Percentiles rank a stretch among this genome's conserved stretches.
These are phyloP conservation scores for Bruguiera hainesii DNA, from an alignment of 441 rosid species.

Conservation along the genomic window DNA sequence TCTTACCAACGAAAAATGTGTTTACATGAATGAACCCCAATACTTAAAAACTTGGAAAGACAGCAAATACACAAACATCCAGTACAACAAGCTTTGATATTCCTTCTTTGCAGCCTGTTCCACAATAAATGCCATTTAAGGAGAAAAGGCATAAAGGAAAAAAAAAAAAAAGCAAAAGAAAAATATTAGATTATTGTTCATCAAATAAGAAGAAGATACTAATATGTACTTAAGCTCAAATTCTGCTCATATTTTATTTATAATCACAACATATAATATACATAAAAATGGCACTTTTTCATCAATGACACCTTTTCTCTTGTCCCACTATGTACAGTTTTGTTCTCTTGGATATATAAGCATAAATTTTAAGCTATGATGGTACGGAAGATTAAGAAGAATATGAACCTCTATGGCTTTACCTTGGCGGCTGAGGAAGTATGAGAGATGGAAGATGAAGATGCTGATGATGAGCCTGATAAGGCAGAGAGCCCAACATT, in stretches of 20 bases:
- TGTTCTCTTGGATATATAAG: neutral
- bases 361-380: neutral
- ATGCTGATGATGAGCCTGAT: constrained; percentile 42
- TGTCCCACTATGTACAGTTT: neutral
- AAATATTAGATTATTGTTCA: constrained; percentile 10
- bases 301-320: no score
- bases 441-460: constrained; percentile 63
- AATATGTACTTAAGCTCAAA: neutral
- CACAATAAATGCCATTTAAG: constrained; percentile 36
- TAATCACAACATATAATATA: neutral
- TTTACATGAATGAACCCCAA: constrained; percentile 25
- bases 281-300: neutral
- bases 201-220: neutral
- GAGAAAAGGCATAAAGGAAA: constrained; percentile 8
- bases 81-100: constrained; percentile 56
- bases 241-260: neutral
- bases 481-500: constrained; percentile 74
- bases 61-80: constrained; percentile 65
- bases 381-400: neutral
- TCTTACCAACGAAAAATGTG: constrained; percentile 31
- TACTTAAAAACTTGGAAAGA: constrained; percentile 50
- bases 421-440: constrained; percentile 83
- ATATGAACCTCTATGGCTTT: constrained; percentile 33
- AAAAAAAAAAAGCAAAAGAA: constrained; percentile 2
- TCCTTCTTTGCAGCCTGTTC: constrained; percentile 67